A percentile compares a stretch with the other conserved stretches of the same genome.
Evolutionary conservation across 495 filamentous ascomycete species (phyloP).

Genomic region (Aspergillus heteromorphus): DNA sequence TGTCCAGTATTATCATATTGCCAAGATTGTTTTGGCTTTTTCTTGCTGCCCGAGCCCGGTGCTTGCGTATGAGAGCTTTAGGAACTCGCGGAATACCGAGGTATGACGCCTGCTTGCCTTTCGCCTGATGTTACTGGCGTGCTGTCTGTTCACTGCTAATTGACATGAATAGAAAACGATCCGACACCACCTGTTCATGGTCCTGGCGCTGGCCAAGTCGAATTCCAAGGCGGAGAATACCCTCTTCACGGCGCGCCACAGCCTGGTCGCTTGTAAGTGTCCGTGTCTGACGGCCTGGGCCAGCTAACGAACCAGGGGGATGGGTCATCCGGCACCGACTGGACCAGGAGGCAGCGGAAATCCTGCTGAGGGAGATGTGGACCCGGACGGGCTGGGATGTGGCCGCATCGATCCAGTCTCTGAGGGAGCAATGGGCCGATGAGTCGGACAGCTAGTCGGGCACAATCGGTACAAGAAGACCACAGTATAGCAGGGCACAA

Average conservation of each 20-base stretch:
- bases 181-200: constrained; percentile 20
- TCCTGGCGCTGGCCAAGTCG: constrained; percentile 25
- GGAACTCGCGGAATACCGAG: constrained; percentile 20
- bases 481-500: too few species aligned
- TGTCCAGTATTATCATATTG: constrained; percentile 29
- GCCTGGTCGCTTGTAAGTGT: constrained; percentile 24
- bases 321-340: constrained; percentile 23
- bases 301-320: constrained; percentile 14
- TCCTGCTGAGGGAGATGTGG: constrained; percentile 20
- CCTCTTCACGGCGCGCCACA: constrained; percentile 27
- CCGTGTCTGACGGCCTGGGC: not conserved
- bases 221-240: constrained; percentile 28
- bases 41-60: constrained; percentile 10
- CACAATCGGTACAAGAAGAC: too few species aligned
- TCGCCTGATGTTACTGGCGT: not conserved
- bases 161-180: constrained; percentile 21
- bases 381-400: constrained; percentile 30
- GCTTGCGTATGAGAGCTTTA: constrained; percentile 21
- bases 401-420: constrained; percentile 16
- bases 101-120: constrained; percentile 3
- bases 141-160: too few species aligned
- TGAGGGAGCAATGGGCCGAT: constrained; percentile 23
- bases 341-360: constrained; percentile 25
- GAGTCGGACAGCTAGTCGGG: constrained; percentile 11
- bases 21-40: constrained; percentile 25